Percentiles rank a stretch among this genome's conserved stretches.
phyloP scores from a whole-genome alignment of 768 basidiomycete species.

The Lentinula guzmanii region DNA sequence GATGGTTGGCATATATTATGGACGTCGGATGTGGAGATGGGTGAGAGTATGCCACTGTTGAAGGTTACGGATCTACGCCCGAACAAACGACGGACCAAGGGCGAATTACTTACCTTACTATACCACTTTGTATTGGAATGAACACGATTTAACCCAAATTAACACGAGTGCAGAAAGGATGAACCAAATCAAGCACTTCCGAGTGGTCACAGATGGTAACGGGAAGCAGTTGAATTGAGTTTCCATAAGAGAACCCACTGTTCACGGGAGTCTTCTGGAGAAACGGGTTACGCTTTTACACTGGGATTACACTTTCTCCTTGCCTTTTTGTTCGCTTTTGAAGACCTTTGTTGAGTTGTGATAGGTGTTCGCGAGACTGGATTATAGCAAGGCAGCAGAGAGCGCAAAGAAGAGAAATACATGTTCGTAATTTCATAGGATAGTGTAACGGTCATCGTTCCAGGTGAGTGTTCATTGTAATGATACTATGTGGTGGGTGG shows the following conservation, averaged over 20 bases:
- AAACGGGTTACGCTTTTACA: neutral
- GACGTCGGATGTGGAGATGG: neutral
- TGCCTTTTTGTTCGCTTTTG: neutral
- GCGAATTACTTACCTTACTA: neutral
- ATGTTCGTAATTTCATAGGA: neutral
- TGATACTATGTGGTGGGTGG: neutral
- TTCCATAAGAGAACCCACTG: neutral
- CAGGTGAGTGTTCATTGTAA: neutral
- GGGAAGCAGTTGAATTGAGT: neutral
- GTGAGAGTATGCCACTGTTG: neutral
- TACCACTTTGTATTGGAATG: neutral
- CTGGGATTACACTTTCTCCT: neutral
- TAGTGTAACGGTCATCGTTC: neutral
- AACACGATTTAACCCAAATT: neutral
- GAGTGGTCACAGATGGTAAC: neutral
- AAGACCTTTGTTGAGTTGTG: neutral
- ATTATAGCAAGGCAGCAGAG: no score
- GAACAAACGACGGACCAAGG: neutral
- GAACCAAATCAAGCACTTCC: neutral
- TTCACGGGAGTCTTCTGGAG: neutral
- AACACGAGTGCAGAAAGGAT: neutral
- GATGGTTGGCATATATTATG: neutral
- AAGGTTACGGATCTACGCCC: neutral
- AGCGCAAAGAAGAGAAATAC: neutral
- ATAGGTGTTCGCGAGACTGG: neutral